phyloP scores from a whole-genome alignment of 2,329 filamentous ascomycete genomes.

The Aotearoamyces nothofagi region DNA sequence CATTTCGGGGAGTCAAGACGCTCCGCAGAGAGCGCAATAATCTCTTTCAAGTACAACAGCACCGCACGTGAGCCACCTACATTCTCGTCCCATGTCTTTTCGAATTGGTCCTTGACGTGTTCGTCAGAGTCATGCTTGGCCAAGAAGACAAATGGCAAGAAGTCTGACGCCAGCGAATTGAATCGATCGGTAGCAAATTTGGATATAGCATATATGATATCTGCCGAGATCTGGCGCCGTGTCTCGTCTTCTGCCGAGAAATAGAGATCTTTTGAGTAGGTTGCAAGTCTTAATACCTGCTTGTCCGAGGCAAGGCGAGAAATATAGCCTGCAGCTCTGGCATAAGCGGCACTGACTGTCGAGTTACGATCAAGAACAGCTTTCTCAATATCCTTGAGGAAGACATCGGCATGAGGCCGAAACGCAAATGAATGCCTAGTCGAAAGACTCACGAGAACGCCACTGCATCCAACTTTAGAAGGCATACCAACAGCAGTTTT shows the following conservation, averaged over 20 bases:
- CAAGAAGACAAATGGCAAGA: constrained; percentile 80
- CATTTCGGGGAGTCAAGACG: constrained; percentile 72
- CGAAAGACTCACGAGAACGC: constrained; percentile 71
- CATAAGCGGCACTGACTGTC: constrained; percentile 82
- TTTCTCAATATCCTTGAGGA: constrained; percentile 66
- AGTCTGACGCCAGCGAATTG: constrained; percentile 53
- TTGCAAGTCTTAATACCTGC: constrained; percentile 33
- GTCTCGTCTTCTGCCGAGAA: constrained; percentile 67
- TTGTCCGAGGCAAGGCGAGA: constrained; percentile 41
- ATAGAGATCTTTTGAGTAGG: constrained; percentile 52
- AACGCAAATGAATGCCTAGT: constrained; percentile 67
- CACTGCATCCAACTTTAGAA: constrained; percentile 81
- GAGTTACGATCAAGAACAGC: constrained; percentile 84
- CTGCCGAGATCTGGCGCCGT: constrained; percentile 60
- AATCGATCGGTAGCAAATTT: constrained; percentile 86
- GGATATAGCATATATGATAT: constrained; percentile 69
- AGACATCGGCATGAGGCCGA: constrained; percentile 56
- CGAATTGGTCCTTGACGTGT: constrained; percentile 64
- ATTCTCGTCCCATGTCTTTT: constrained; percentile 79
- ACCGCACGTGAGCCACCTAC: constrained; percentile 75
- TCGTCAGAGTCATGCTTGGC: constrained; percentile 75
- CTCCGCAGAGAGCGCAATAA: constrained; percentile 49
- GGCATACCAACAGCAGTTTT: constrained; percentile 81
- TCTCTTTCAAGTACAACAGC: constrained; percentile 71
- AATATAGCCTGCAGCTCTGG: constrained; percentile 73